Evolutionary conservation across 805 yeast genomes (phyloP), one percentile per base, ranked within the genome.

Genomic region (Starmerella vaccinii): DNA sequence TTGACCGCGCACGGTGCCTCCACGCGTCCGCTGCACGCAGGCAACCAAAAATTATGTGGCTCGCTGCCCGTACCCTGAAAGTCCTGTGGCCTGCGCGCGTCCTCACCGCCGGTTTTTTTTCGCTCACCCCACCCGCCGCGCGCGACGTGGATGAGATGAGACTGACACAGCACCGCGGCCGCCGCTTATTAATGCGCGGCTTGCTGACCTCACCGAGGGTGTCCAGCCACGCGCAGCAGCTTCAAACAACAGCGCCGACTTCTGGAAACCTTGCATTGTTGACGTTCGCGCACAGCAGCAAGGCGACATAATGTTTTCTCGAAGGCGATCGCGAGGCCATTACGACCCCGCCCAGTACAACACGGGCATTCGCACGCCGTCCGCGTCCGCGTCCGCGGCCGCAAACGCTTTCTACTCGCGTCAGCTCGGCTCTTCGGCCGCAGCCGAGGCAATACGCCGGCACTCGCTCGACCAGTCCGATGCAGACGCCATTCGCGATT

Each of bases 301-400:
- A 5, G 13, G 26, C 9, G 29, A 10, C 6, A 29, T n/a, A 9
- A 51, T 56, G 57, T 52, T 56, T 44, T 50, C 52, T 9, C 50
- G 60, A 9, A 30, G 57, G 23, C 49, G 56, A 18, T 53, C 60
- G 34, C 41, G 67, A 6, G 50, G 54, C 7, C 59, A 63, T 21
- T 62, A 61, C 54, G 57, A 52, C 30, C 56, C 61, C 35, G 49
- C 58, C 46, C 54, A 60, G 34, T 58, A 63, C 34, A 63, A 63
- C 56, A 56, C 66, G n/a, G 68, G 68, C 12, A 60, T 63, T 15
- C 62, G 58, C 19, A 57, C 57, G 29, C 55, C 59, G n/a, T 59
- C 61, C 51, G 67, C 77, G 3, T 75, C 75, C 45, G 84, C 84
- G 0, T 57, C 79, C 23, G 84, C 83, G 6, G 84, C 84, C 23